Percentiles rank a stretch among this genome's conserved stretches.
phyloP scores from a whole-genome alignment of 208 protist species.

The Crithidia acanthocephali region DNA sequence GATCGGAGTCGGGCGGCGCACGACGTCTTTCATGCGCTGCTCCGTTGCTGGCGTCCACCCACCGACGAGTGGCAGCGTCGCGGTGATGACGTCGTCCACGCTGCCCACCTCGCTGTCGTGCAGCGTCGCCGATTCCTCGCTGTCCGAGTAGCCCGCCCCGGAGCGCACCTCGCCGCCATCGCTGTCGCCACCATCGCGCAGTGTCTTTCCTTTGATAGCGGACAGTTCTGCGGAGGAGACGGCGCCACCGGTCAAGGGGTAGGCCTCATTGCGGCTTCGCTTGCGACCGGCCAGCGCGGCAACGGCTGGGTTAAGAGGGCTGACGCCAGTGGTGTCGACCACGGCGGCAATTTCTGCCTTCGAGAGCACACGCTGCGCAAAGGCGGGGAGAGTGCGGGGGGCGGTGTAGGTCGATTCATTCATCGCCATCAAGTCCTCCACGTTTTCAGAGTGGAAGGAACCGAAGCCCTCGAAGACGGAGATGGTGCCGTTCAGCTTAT shows the following conservation, averaged over 20 bases:
- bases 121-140: neutral
- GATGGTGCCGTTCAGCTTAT: conserved; percentile 33
- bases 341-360: conserved; percentile 37
- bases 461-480: conserved; percentile 88
- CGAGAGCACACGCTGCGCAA: conserved; percentile 53
- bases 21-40: conserved; percentile 3
- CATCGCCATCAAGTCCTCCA: conserved; percentile 78
- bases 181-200: no score
- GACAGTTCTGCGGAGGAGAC: conserved; percentile 8
- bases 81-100: neutral
- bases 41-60: conserved; percentile 15
- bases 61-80: neutral
- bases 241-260: conserved; percentile 1
- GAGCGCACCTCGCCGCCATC: neutral
- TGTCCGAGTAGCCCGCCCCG: conserved; percentile 19
- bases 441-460: conserved; percentile 92
- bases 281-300: neutral
- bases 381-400: conserved; percentile 46
- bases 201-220: conserved; percentile 11
- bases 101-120: neutral
- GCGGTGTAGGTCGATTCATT: conserved; percentile 48
- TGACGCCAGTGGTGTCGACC: neutral
- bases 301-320: neutral
- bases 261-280: conserved; percentile 10
- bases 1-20: neutral